phyloP scores from a whole-genome alignment of 371 early-diverging fungal species.

The Mortierella polycephala region DNA sequence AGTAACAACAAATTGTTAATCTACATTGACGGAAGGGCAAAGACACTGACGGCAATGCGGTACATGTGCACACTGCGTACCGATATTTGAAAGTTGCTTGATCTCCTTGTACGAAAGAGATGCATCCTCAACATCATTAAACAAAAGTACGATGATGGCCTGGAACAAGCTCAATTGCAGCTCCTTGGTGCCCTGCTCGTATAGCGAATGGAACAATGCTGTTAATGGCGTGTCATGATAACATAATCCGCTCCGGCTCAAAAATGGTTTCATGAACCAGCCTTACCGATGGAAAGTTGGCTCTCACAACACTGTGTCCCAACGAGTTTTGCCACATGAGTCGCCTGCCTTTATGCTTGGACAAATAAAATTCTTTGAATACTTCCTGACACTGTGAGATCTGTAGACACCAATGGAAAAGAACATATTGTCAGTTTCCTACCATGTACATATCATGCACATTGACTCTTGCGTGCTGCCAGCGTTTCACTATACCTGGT shows the following conservation, averaged over 20 bases:
- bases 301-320: slow-evolving; percentile 79
- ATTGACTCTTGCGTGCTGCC: background rate
- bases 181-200: slow-evolving; percentile 71
- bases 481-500: slow-evolving; percentile 59
- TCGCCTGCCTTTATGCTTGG: slow-evolving; percentile 80
- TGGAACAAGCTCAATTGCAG: slow-evolving; percentile 80
- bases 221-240: too few species aligned
- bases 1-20: background rate
- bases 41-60: too few species aligned
- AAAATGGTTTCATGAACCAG: too few species aligned
- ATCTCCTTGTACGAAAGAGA: slow-evolving; percentile 75
- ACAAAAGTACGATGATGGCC: slow-evolving; percentile 77
- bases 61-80: slow-evolving; percentile 36
- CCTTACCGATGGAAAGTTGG: slow-evolving; percentile 65
- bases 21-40: background rate
- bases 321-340: slow-evolving; percentile 89
- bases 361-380: slow-evolving; percentile 80
- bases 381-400: slow-evolving; percentile 70
- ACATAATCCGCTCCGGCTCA: too few species aligned
- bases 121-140: slow-evolving; percentile 68
- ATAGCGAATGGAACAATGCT: background rate
- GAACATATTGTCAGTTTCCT: background rate
- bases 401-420: slow-evolving; percentile 51
- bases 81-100: slow-evolving; percentile 65
- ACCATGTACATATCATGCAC: background rate